Evolutionary conservation across 805 yeast species (phyloP).

Genomic region (Kregervanrija pseudodelftensis): DNA sequence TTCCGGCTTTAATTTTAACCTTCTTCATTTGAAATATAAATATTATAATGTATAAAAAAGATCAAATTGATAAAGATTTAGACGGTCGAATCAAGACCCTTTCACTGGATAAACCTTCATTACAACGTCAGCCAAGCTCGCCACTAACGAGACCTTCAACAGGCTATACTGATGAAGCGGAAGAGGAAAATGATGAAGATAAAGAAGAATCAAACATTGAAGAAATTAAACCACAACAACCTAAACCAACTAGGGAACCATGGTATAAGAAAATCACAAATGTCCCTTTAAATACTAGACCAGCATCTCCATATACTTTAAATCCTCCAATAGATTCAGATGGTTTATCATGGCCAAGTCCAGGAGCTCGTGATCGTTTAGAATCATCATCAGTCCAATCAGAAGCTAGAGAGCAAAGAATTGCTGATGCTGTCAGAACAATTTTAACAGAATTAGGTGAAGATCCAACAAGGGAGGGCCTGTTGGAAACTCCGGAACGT

Average conservation of each 20-base stretch:
- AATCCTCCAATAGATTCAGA: slow-evolving; percentile 84
- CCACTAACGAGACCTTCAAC: slow-evolving; percentile 20
- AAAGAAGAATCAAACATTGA: slow-evolving; percentile 1
- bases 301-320: slow-evolving; percentile 75
- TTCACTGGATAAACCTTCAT: neutral
- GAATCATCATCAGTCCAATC: slow-evolving; percentile 64
- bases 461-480: slow-evolving; percentile 81
- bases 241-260: slow-evolving; percentile 29
- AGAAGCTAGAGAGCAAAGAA: slow-evolving; percentile 59
- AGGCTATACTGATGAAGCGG: slow-evolving; percentile 1
- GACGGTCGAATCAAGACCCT: slow-evolving; percentile 11
- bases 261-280: slow-evolving; percentile 27
- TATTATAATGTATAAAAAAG: slow-evolving; percentile 17
- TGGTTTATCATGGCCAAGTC: slow-evolving; percentile 90
- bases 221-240: slow-evolving; percentile 14
- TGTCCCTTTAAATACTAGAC: slow-evolving; percentile 67
- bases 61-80: slow-evolving; percentile 18
- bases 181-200: slow-evolving; percentile 4
- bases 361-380: slow-evolving; percentile 73
- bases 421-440: slow-evolving; percentile 76
- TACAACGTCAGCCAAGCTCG: slow-evolving; percentile 13
- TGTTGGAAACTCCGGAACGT: slow-evolving; percentile 89
- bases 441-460: slow-evolving; percentile 85
- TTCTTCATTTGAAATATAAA: too few species aligned
- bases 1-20: neutral